Base-by-base conservation (phyloP, 2,329 filamentous ascomycete genomes). In the Fusarium decemcellulare region DNA sequence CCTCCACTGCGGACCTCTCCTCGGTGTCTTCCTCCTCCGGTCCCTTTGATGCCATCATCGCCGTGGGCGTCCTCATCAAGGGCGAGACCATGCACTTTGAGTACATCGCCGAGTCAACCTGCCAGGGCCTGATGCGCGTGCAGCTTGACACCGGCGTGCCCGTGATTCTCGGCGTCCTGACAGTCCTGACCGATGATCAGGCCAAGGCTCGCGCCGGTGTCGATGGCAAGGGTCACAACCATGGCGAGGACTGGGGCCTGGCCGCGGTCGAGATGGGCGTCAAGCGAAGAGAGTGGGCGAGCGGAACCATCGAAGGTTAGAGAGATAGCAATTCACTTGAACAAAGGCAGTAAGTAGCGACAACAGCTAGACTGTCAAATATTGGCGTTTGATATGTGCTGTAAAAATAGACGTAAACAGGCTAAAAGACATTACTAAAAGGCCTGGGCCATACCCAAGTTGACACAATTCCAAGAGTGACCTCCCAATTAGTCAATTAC, bases 51-150 rank as follows among this genome's bases (percentile, higher is more conserved):
- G 96, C 96, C 67, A 90, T 99, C 69, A 95, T 99, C 72, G 94
- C 96, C 56, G 93, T 99, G 72, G 96, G 96, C 59, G 95, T 97
- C 60, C 89, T 99, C 65, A 98, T 99, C 84, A 99, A 99, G 85
- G 96, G 96, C 79, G 93, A 97, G 82, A 98, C 96, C 8, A 98
- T 98, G 94, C 96, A 99, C 83, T 99, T 99, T 77, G 96, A 99
- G 83, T 98, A 99, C 84, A 99, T 99, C 75, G 88, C 95, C 43
- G 96, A 98, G 70, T 90, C 93, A 42, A 94, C 97, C 8, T 94
- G 91, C 61, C 93, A 97, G 67, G 96, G 94, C 8, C 86, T 99
- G 65, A 99, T 99, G 96, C 91, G 93, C 70, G 91, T 98, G 63
- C 94, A 97, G 81, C 86, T 98, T 59, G 95, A 99, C 79, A 91